Evolutionary conservation across 345 rosid genomes (phyloP), one percentile per base, ranked within the genome.

Genomic region (Corchorus capsularis): DNA sequence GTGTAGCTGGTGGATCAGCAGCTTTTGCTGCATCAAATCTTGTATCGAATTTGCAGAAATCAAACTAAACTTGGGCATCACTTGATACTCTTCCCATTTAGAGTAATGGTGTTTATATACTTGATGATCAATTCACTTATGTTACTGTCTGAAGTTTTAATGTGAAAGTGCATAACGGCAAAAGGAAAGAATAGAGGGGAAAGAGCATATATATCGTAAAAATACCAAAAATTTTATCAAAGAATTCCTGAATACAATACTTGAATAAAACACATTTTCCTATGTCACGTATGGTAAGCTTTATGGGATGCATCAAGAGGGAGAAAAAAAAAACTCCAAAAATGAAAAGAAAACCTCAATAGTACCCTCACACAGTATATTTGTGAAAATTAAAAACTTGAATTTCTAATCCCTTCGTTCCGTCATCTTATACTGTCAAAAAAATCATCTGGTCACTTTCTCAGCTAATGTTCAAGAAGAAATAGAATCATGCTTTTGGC

Each of bases 21-120:
- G 97, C 99, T 66, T 93, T 93, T 64, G 98, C 94, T 56, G 96
- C 97, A 5, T 86, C 96, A 0, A 89, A 79, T 78, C 82, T 95
- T 78, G 98, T 90, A 65, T 88, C 93, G 49, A 89, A 89, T 83
- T 82, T 92, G 89, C 99, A 93, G 85, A 93, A 87, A 80, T 87
- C 87, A 39, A 86, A 63, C 43, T 92, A 70, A 82, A 41, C 19
- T 47, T 57, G 11, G 45, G 32, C 27, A 16, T 59, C 34, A 1
- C 17, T 27, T 10, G 45, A 11, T 20, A n/a, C 9, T 50, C 35
- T 50, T n/a, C 17, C 4, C 17, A 7, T 12, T 55, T 20, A 72
- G 3, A 5, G 37, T 6, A 27, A 3, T 7, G 4, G 15, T 70
- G 15, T 70, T 10, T 9, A 61, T 61, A 4, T 27, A 13, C 1